These are phyloP conservation scores for Pseudozyma sp. DNA, from an alignment of 1,284 basidiomycete genomes.

Conservation along the genomic window DNA sequence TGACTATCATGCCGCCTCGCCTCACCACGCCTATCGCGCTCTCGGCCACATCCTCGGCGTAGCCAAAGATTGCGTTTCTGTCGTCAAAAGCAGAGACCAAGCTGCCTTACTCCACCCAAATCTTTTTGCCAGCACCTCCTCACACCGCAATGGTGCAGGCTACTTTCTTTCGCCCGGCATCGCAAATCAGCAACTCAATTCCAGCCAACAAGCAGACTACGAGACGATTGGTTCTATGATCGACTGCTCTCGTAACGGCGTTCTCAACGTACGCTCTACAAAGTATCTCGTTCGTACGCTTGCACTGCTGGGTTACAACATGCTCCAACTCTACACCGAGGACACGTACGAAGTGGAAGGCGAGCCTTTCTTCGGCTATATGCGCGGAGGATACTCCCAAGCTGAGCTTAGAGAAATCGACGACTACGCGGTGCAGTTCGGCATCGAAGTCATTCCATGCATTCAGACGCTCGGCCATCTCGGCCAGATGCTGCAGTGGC, in stretches of 20 bases:
- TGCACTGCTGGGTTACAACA: conserved; percentile 68
- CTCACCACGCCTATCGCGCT: conserved; percentile 47
- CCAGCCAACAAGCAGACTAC: conserved; percentile 43
- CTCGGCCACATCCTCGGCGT: conserved; percentile 53
- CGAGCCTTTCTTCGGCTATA: conserved; percentile 70
- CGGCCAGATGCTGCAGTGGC: conserved; percentile 70
- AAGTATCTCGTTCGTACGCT: conserved; percentile 65
- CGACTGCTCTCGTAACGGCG: conserved; percentile 70
- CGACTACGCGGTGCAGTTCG: conserved; percentile 62
- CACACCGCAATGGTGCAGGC: neutral
- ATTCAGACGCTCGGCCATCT: conserved; percentile 70
- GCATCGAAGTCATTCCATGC: conserved; percentile 63
- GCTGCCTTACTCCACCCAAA: conserved; percentile 15
- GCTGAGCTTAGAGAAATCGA: conserved; percentile 68
- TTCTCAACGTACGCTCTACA: conserved; percentile 61
- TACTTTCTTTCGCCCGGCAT: conserved; percentile 19
- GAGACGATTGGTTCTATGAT: conserved; percentile 69
- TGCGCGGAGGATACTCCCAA: conserved; percentile 61
- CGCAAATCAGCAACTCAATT: conserved; percentile 32
- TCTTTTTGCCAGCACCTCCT: conserved; percentile 16
- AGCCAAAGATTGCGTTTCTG: conserved; percentile 24
- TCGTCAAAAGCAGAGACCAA: neutral
- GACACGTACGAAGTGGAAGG: conserved; percentile 69
- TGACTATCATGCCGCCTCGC: conserved; percentile 24
- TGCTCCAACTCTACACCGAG: conserved; percentile 67